Percentiles rank a stretch among this genome's conserved stretches.
phyloP scores from a whole-genome alignment of 2,329 filamentous ascomycete species.

The Clarireedia paspali region DNA sequence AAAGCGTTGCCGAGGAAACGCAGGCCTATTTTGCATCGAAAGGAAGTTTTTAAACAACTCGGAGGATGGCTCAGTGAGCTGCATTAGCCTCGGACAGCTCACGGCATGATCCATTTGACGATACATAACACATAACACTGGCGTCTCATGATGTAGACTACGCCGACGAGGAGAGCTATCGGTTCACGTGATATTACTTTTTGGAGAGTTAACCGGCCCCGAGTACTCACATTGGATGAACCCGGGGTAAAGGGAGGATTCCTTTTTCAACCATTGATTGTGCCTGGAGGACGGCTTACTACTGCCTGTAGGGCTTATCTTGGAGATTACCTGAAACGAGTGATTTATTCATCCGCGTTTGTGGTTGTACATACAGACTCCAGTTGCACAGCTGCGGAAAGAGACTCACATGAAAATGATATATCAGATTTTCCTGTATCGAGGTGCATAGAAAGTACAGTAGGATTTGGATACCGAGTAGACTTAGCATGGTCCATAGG shows the following conservation, averaged over 20 bases:
- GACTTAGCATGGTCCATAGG: not conserved
- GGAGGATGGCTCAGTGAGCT: not conserved
- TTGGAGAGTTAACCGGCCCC: too few relatives aligned
- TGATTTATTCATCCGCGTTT: not conserved
- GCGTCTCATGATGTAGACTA: not conserved
- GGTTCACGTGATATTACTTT: not conserved
- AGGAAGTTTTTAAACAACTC: slow-evolving; percentile 19
- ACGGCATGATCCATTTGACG: not conserved
- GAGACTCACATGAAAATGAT: not conserved
- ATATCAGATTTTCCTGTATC: not conserved
- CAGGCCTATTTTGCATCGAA: slow-evolving; percentile 26
- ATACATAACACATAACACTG: not conserved
- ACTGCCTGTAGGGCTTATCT: not conserved
- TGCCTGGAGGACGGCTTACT: not conserved
- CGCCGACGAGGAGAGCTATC: not conserved
- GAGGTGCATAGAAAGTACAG: not conserved
- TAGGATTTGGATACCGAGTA: not conserved
- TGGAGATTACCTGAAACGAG: not conserved
- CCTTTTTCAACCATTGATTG: not conserved
- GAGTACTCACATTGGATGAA: not conserved
- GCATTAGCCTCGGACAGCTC: slow-evolving; percentile 1
- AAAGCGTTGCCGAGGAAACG: slow-evolving; percentile 35
- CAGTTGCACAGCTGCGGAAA: not conserved
- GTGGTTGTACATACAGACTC: not conserved
- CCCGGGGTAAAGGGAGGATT: not conserved